phyloP scores from a whole-genome alignment of 495 filamentous ascomycete species.

The Neurospora cerealis region DNA sequence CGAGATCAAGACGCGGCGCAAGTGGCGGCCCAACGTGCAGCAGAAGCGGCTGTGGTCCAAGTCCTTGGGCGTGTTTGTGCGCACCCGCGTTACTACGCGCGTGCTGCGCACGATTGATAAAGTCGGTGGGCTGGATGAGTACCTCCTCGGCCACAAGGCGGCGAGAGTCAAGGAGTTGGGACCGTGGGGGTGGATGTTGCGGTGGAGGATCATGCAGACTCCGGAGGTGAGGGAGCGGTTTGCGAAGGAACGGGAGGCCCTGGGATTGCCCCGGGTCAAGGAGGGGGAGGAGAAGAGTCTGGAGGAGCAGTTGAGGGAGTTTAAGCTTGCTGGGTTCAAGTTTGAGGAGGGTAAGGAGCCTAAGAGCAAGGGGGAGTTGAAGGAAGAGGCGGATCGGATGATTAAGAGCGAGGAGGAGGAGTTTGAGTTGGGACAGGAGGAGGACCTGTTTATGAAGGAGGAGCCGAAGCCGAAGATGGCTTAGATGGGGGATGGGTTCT shows the following conservation, averaged over 20 bases:
- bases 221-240: slow-evolving; percentile 52
- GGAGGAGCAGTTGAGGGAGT: slow-evolving; percentile 43
- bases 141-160: slow-evolving; percentile 66
- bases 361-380: slow-evolving; percentile 42
- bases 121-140: slow-evolving; percentile 79
- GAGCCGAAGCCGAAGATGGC: slow-evolving; percentile 49
- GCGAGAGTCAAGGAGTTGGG: slow-evolving; percentile 75
- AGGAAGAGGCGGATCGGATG: slow-evolving; percentile 14
- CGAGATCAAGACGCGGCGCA: slow-evolving; percentile 73
- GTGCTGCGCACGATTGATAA: slow-evolving; percentile 83
- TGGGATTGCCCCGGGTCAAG: slow-evolving; percentile 21
- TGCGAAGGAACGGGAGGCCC: slow-evolving; percentile 33
- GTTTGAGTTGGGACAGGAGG: slow-evolving; percentile 17
- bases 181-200: slow-evolving; percentile 73
- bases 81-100: slow-evolving; percentile 62
- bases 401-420: slow-evolving; percentile 6
- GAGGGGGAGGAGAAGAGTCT: slow-evolving; percentile 33
- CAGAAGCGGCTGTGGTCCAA: slow-evolving; percentile 64
- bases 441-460: slow-evolving; percentile 23
- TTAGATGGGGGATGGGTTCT: not conserved
- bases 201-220: slow-evolving; percentile 46
- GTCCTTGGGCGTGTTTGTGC: slow-evolving; percentile 52
- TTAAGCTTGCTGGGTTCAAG: slow-evolving; percentile 33
- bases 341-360: slow-evolving; percentile 38
- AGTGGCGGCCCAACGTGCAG: slow-evolving; percentile 84